Conservation (phyloP, 805 yeast species). For the Isabelozyma heimii region DNA sequence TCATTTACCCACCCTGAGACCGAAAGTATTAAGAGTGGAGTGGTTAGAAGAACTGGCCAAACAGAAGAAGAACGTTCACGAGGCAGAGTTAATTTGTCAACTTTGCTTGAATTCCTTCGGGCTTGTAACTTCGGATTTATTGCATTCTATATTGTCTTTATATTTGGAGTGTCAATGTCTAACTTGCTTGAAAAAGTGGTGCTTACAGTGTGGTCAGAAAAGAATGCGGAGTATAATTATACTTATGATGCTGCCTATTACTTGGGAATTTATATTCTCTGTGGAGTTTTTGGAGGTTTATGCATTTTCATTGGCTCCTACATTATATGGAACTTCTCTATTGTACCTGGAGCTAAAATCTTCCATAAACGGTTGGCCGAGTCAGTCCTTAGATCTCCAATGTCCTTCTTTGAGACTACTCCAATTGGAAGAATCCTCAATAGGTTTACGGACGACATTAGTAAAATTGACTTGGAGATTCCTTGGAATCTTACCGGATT, state of each 20-base stretch:
- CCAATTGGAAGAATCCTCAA: slow-evolving; percentile 27
- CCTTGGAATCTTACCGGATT: slow-evolving; percentile 21
- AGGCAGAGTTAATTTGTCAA: slow-evolving; percentile 27
- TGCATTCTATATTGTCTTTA: slow-evolving; percentile 9
- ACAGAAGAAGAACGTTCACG: slow-evolving; percentile 13
- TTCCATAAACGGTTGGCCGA: slow-evolving; percentile 24
- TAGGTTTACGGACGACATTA: slow-evolving; percentile 24
- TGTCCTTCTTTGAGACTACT: slow-evolving; percentile 29
- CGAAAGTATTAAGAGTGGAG: slow-evolving; percentile 9
- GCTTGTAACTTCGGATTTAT: slow-evolving; percentile 28
- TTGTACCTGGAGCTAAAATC: slow-evolving; percentile 17
- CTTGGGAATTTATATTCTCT: slow-evolving; percentile 14
- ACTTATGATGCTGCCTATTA: slow-evolving; percentile 14
- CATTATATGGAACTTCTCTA: slow-evolving; percentile 22
- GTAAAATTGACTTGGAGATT: slow-evolving; percentile 18
- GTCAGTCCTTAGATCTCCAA: slow-evolving; percentile 22
- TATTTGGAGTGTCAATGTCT: not conserved
- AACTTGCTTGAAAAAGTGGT: slow-evolving; percentile 14
- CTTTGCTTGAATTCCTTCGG: slow-evolving; percentile 25
- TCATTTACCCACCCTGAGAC: slow-evolving; percentile 34
- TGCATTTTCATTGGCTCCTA: slow-evolving; percentile 17
- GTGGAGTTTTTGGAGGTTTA: slow-evolving; percentile 18
- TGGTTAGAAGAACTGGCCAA: slow-evolving; percentile 17
- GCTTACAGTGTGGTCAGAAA: slow-evolving; percentile 25
- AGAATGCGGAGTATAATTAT: slow-evolving; percentile 15